Evolutionary conservation across 163 green algal species (phyloP).

Genomic region (Trebouxia gelatinosa): DNA sequence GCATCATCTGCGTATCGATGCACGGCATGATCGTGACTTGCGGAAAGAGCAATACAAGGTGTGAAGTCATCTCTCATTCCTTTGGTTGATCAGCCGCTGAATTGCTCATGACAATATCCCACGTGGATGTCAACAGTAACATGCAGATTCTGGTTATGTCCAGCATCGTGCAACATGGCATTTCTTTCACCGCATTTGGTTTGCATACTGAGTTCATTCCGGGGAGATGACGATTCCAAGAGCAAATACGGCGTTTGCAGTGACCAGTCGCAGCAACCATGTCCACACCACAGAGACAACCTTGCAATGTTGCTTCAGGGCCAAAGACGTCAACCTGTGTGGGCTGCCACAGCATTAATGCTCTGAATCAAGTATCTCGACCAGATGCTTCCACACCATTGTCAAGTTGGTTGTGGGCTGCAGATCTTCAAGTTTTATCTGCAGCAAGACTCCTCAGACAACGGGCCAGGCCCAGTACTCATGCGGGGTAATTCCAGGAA

Average conservation of each 20-base stretch:
- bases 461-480: not conserved
- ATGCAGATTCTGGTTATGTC: not conserved
- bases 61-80: not conserved
- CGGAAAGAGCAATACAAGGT: constrained; percentile 22
- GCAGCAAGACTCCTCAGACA: constrained; percentile 4
- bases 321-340: not conserved
- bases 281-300: no score
- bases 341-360: not conserved
- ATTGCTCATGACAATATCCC: not conserved
- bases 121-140: no score
- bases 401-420: not conserved
- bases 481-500: not conserved
- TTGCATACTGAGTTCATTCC: not conserved
- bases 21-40: not conserved
- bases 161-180: not conserved
- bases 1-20: not conserved
- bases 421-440: constrained; percentile 18
- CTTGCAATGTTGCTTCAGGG: no score
- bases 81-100: not conserved
- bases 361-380: not conserved
- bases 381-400: not conserved
- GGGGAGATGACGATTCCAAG: no score
- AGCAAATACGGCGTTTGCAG: no score
- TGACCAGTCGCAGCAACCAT: no score
- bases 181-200: not conserved